Conservation (phyloP, 208 protist genomes). For the Crithidia fasciculata region DNA sequence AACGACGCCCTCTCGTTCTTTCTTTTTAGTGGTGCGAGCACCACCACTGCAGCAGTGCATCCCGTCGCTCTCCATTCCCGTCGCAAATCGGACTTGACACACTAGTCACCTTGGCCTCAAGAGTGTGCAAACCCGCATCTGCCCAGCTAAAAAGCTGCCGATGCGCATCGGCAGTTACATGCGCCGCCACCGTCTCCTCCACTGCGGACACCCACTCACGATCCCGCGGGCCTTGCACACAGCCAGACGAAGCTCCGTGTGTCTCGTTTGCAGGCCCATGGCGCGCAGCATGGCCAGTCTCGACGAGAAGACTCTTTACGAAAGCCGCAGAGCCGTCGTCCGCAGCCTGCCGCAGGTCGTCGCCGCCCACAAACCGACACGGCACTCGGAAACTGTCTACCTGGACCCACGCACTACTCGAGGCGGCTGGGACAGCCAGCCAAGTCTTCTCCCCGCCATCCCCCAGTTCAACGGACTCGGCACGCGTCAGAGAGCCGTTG, state of each 20-base stretch:
- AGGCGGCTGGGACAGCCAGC: not conserved
- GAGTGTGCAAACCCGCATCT: not conserved
- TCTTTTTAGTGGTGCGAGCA: constrained; percentile 1
- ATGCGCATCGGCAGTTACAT: not conserved
- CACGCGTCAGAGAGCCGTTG: constrained; percentile 7
- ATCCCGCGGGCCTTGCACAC: not conserved
- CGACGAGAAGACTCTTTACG: not conserved
- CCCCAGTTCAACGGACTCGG: not conserved
- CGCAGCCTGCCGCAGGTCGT: not conserved
- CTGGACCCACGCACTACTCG: not conserved
- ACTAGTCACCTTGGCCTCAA: not conserved
- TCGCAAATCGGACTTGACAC: not conserved
- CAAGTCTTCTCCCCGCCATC: not conserved
- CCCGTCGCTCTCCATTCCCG: not conserved
- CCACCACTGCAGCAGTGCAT: constrained; percentile 18
- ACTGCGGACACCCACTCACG: not conserved
- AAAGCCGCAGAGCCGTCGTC: not conserved
- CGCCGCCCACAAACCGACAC: not conserved
- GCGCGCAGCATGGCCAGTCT: not conserved
- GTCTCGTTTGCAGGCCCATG: not conserved
- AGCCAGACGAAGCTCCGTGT: not conserved
- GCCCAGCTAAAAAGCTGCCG: constrained; percentile 4
- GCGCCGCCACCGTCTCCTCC: constrained; percentile 2
- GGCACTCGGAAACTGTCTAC: constrained; percentile 1
- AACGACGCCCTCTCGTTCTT: not conserved